phyloP scores from a whole-genome alignment of 2,329 filamentous ascomycete species.

The Aspergillus brunneoviolaceus region DNA sequence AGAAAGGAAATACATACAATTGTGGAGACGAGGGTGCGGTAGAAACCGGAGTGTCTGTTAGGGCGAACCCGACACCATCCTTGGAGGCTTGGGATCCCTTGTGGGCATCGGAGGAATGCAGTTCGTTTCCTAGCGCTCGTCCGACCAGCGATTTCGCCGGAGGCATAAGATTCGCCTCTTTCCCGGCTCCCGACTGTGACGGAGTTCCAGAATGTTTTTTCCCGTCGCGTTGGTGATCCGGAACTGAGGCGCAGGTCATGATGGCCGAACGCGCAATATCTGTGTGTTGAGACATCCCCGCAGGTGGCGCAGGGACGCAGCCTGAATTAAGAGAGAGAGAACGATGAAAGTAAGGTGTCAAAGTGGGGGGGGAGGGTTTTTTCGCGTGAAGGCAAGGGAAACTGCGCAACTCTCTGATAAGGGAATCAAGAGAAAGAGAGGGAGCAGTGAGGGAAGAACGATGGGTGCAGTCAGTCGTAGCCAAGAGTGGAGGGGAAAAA shows the following conservation, averaged over 20 bases:
- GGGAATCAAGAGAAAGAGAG: not conserved
- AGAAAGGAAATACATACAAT: constrained; percentile 50
- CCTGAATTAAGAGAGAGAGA: constrained; percentile 14
- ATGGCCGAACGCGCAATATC: constrained; percentile 52
- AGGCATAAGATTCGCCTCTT: constrained; percentile 36
- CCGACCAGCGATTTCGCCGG: constrained; percentile 42
- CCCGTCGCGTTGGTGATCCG: constrained; percentile 23
- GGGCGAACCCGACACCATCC: constrained; percentile 52
- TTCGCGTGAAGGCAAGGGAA: constrained; percentile 10
- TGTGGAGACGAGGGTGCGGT: constrained; percentile 63
- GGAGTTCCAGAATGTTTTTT: constrained; percentile 23
- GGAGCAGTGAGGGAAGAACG: constrained; percentile 1
- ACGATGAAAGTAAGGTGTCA: constrained; percentile 12
- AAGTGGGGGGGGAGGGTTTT: constrained; percentile 7
- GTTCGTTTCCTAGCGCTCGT: constrained; percentile 44
- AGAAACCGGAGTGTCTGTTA: constrained; percentile 63
- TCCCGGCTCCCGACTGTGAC: constrained; percentile 26
- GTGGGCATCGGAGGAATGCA: constrained; percentile 39
- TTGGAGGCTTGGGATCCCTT: constrained; percentile 36
- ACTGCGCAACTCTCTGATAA: not conserved
- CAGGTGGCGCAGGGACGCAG: constrained; percentile 22
- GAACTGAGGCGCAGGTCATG: constrained; percentile 41
- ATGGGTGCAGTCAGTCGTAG: not conserved
- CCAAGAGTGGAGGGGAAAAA: constrained; percentile 14
- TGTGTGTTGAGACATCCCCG: constrained; percentile 49